phyloP scores from a whole-genome alignment of 345 rosid species.

The Acer yangbiense region DNA sequence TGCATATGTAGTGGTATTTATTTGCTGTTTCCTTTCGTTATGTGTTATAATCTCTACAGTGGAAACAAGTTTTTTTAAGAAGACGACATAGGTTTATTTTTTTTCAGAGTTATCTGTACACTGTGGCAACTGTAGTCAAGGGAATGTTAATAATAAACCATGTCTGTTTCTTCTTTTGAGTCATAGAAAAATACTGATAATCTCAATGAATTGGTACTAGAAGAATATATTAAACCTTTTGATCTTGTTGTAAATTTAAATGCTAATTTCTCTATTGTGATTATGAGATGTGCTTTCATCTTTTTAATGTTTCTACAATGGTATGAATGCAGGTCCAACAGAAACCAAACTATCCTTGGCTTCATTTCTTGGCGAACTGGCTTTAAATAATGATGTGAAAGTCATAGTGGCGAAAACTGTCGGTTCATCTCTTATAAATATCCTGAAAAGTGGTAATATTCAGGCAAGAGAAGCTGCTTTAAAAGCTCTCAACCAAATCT shows the following conservation, averaged over 20 bases:
- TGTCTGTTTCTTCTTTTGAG: too few species aligned
- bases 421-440: slow-evolving; percentile 71
- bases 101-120: neutral
- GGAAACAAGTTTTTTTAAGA: neutral
- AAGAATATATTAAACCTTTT: neutral
- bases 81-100: neutral
- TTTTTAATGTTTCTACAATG: slow-evolving; percentile 26
- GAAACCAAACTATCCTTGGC: slow-evolving; percentile 83
- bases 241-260: slow-evolving; percentile 5
- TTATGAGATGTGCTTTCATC: slow-evolving; percentile 7
- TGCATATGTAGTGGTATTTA: neutral
- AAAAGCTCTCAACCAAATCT: slow-evolving; percentile 81
- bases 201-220: neutral
- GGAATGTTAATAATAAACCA: too few species aligned
- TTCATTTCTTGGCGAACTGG: slow-evolving; percentile 86
- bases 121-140: too few species aligned
- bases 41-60: neutral
- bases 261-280: slow-evolving; percentile 5
- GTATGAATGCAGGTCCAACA: slow-evolving; percentile 62
- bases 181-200: neutral
- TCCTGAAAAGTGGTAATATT: slow-evolving; percentile 70
- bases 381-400: slow-evolving; percentile 75
- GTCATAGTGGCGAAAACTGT: slow-evolving; percentile 74
- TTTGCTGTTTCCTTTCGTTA: neutral
- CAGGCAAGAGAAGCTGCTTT: slow-evolving; percentile 82